Conservation (phyloP, 2,329 filamentous ascomycete genomes). For the Aspergillus caelatus region DNA sequence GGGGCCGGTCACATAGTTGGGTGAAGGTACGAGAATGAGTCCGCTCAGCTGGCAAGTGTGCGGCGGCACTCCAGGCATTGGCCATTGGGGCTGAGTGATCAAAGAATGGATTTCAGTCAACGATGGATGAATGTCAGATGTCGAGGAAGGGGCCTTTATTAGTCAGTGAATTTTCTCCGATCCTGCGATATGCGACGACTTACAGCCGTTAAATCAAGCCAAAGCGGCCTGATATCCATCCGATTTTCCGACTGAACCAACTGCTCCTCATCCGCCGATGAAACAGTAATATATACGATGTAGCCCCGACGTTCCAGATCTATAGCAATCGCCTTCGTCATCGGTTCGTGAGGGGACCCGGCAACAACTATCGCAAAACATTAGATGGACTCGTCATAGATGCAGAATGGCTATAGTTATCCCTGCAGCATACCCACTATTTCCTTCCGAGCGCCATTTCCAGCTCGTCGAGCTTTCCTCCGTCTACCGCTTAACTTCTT, state of each 20-base stretch:
- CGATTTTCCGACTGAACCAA: constrained; percentile 75
- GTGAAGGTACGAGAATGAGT: constrained; percentile 77
- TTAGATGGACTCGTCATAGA: constrained; percentile 13
- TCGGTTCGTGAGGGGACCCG: constrained; percentile 80
- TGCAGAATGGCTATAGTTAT: constrained; percentile 12
- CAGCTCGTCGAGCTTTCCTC: constrained; percentile 75
- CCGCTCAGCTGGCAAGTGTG: constrained; percentile 78
- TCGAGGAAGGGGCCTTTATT: constrained; percentile 63
- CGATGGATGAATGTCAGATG: constrained; percentile 59
- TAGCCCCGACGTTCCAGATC: constrained; percentile 91
- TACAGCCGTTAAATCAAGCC: constrained; percentile 71
- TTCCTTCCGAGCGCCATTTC: constrained; percentile 83
- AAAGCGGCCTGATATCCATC: constrained; percentile 78
- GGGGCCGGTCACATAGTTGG: constrained; percentile 78
- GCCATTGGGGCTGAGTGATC: constrained; percentile 73
- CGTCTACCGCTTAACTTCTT: constrained; percentile 63
- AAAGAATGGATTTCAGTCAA: constrained; percentile 72
- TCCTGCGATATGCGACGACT: constrained; percentile 10
- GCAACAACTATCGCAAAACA: constrained; percentile 67
- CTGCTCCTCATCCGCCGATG: constrained; percentile 80
- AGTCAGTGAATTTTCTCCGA: constrained; percentile 9
- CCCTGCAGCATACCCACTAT: constrained; percentile 60
- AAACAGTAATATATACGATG: constrained; percentile 88
- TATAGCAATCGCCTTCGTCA: constrained; percentile 79
- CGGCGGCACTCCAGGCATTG: constrained; percentile 73